These are phyloP conservation scores for Fusarium anthophilum DNA, from an alignment of 2,329 filamentous ascomycete species.

Conservation along the genomic window DNA sequence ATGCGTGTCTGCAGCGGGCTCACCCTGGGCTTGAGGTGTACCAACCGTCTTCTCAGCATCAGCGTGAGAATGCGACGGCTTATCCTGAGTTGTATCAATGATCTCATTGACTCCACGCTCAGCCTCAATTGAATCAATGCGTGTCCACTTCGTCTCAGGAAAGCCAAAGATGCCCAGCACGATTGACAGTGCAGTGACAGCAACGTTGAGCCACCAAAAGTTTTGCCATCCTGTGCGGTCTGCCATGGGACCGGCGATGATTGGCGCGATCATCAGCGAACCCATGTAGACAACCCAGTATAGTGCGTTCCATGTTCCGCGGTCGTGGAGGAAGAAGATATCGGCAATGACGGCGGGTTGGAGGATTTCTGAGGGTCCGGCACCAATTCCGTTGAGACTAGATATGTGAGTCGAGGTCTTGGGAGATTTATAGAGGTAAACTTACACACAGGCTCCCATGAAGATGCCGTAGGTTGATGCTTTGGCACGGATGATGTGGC, in stretches of 20 bases:
- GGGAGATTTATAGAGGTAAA: rapidly evolving
- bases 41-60: not conserved
- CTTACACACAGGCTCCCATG: constrained; percentile 5
- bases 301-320: constrained; percentile 29
- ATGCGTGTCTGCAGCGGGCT: not conserved
- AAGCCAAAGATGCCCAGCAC: not conserved
- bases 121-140: not conserved
- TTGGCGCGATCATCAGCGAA: constrained; percentile 5
- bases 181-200: not conserved
- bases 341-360: constrained; percentile 31
- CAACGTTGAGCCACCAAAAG: constrained; percentile 10
- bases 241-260: not conserved
- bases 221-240: not conserved
- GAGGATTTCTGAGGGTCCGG: constrained; percentile 19
- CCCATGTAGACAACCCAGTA: constrained; percentile 29
- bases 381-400: constrained; percentile 10
- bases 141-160: not conserved
- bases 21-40: not conserved
- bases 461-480: not conserved
- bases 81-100: not conserved
- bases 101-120: not conserved
- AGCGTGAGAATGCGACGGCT: not conserved
- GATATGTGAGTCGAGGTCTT: rapidly evolving
- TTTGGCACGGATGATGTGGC: not conserved
- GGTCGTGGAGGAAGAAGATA: constrained; percentile 31